These are phyloP conservation scores for Claviceps digitariae DNA, from an alignment of 2,329 filamentous ascomycete genomes.

Conservation along the genomic window DNA sequence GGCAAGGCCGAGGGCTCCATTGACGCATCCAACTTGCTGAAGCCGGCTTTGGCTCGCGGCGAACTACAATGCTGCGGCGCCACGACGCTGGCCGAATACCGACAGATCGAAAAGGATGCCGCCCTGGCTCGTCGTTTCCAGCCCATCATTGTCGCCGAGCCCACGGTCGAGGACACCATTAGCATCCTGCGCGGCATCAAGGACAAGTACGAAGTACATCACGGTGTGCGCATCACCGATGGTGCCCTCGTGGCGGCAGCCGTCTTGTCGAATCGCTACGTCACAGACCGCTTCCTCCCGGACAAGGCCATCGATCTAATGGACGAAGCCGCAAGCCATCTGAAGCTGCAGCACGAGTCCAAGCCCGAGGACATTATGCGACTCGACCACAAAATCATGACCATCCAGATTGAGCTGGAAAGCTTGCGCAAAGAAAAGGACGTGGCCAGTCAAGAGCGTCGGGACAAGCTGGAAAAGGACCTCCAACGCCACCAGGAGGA, in stretches of 20 bases:
- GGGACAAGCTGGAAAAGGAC: constrained; percentile 70
- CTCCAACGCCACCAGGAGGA: constrained; percentile 68
- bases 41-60: constrained; percentile 82
- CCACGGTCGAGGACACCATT: constrained; percentile 81
- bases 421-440: constrained; percentile 91
- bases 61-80: constrained; percentile 93
- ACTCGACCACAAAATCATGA: constrained; percentile 90
- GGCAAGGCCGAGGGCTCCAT: constrained; percentile 95
- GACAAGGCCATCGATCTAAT: constrained; percentile 97
- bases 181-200: constrained; percentile 95
- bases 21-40: constrained; percentile 87
- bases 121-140: constrained; percentile 88
- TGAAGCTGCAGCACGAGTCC: constrained; percentile 88
- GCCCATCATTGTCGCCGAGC: constrained; percentile 86
- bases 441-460: constrained; percentile 71
- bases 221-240: constrained; percentile 90
- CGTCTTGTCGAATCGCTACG: constrained; percentile 86
- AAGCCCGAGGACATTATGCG: constrained; percentile 91
- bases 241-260: constrained; percentile 84
- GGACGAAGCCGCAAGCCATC: constrained; percentile 83
- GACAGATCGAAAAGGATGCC: constrained; percentile 89
- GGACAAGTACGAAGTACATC: constrained; percentile 93
- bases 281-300: constrained; percentile 88
- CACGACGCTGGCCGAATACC: constrained; percentile 85
- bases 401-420: constrained; percentile 91